These are phyloP conservation scores for Fusarium hainanense DNA, from an alignment of 2,329 filamentous ascomycete genomes.

Conservation along the genomic window DNA sequence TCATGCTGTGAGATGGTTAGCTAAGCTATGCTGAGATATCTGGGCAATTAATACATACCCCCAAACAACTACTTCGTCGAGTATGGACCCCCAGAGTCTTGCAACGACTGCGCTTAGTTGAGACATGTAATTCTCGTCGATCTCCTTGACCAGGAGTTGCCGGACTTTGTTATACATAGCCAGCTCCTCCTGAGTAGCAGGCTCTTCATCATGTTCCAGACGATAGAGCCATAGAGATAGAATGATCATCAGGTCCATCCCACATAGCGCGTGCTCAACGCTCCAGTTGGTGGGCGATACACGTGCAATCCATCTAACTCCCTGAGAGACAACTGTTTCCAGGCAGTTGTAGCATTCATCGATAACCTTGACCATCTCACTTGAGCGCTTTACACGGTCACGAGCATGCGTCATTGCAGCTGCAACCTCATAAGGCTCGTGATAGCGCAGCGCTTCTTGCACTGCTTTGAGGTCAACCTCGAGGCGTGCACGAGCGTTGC, in stretches of 20 bases:
- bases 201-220: conserved; percentile 98
- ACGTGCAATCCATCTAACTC: conserved; percentile 97
- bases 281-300: conserved; percentile 99
- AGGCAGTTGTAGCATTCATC: conserved; percentile 98
- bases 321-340: conserved; percentile 92
- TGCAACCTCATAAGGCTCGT: conserved; percentile 96
- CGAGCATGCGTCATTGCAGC: conserved; percentile 95
- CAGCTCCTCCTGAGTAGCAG: conserved; percentile 83
- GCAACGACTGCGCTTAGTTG: conserved; percentile 96
- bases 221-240: conserved; percentile 98
- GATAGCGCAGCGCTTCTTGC: conserved; percentile 95
- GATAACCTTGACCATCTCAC: conserved; percentile 98
- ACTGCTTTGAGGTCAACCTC: conserved; percentile 96
- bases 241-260: conserved; percentile 97
- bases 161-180: conserved; percentile 94
- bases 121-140: conserved; percentile 80
- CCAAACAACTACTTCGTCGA: conserved; percentile 99
- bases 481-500: conserved; percentile 90
- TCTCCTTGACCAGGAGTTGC: conserved; percentile 89
- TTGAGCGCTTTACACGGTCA: conserved; percentile 92
- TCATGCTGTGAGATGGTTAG: conserved; percentile 70
- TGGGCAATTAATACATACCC: conserved; percentile 75
- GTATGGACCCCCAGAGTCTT: conserved; percentile 95
- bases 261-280: conserved; percentile 95
- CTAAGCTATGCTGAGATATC: conserved; percentile 1